Evolutionary conservation across 169 alveolate genomes (phyloP), one percentile per base, ranked within the genome.

Genomic region (Eimeria nieschulzi): DNA sequence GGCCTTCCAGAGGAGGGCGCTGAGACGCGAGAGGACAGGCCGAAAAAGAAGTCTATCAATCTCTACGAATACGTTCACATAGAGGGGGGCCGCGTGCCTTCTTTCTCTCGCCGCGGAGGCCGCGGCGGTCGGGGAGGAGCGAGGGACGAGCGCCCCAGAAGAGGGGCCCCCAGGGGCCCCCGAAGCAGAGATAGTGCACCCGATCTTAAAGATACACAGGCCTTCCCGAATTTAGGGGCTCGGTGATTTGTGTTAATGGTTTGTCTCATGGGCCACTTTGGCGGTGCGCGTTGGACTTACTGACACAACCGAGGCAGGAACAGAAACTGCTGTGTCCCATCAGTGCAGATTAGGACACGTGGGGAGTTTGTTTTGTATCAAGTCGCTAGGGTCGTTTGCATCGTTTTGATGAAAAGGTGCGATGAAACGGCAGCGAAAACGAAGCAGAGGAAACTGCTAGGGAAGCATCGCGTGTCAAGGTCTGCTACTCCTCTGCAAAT

Each of bases 201-300:
- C 23, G 85, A 76, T 23, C 85, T 76, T 9, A 51, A 55, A 21
- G 85, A 76, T 23, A 76, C 85, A 9, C 71, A 76, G 70, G 85
- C 85, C 25, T 76, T 76, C 85, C 85, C 85, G 12, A 76, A 68
- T 0, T 53, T 76, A n/a, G 85, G 85, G 6, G 63, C 70, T n/a
- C 85, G 85, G 70, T 76, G 85, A 76, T 33, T 33, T 33, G 46
- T 33, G 46, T 33, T 33, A 33, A 3, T 33, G 46, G 46, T 33
- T 33, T 33, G 46, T 33, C 46, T 33, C 46, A 33, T 33, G 46
- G 46, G 46, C 46, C 46, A 33, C 46, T 33, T 33, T 33, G 46
- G 46, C 46, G 46, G 46, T 33, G 46, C 46, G 46, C 46, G 3
- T 33, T 33, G 46, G 46, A 33, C 46, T 33, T 33, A 33, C 46